Percentiles rank a stretch among this genome's conserved stretches.
Evolutionary conservation across 495 filamentous ascomycete genomes (phyloP).

Genomic region (Penicillium paradoxum): DNA sequence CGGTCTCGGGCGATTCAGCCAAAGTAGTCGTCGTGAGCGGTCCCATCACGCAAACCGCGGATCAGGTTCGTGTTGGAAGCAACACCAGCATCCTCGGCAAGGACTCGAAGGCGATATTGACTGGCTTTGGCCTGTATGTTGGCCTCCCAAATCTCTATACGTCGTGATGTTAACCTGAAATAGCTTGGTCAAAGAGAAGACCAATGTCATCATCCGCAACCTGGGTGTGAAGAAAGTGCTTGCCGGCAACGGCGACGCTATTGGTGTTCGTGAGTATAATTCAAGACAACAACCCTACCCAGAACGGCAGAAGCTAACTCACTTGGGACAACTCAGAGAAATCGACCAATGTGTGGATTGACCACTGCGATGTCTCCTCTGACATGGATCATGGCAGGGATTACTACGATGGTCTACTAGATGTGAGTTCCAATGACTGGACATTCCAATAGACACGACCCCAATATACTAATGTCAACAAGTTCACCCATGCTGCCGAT

Average conservation of each 20-base stretch:
- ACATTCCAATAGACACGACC: background rate
- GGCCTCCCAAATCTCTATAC: background rate
- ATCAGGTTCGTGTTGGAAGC: conserved; percentile 44
- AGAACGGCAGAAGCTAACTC: too few relatives aligned
- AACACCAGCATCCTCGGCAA: conserved; percentile 54
- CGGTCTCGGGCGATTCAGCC: conserved; percentile 39
- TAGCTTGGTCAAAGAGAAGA: conserved; percentile 42
- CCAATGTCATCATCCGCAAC: conserved; percentile 62
- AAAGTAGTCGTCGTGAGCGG: conserved; percentile 48
- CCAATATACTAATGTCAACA: background rate
- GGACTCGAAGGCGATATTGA: conserved; percentile 24
- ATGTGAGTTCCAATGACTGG: conserved; percentile 33
- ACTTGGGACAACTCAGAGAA: too few relatives aligned
- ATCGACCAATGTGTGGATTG: conserved; percentile 61
- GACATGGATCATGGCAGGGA: conserved; percentile 55
- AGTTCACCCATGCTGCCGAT: conserved; percentile 46
- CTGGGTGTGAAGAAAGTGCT: conserved; percentile 54
- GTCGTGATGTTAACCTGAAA: background rate
- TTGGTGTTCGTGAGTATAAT: conserved; percentile 46
- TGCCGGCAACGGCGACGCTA: conserved; percentile 55
- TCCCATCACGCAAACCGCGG: conserved; percentile 37
- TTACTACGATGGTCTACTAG: conserved; percentile 64
- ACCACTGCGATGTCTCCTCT: conserved; percentile 62
- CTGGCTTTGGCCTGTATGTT: conserved; percentile 31
- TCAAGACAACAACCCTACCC: too few relatives aligned